Conservation (phyloP, 768 basidiomycete genomes). For the Agrocybe praecox region DNA sequence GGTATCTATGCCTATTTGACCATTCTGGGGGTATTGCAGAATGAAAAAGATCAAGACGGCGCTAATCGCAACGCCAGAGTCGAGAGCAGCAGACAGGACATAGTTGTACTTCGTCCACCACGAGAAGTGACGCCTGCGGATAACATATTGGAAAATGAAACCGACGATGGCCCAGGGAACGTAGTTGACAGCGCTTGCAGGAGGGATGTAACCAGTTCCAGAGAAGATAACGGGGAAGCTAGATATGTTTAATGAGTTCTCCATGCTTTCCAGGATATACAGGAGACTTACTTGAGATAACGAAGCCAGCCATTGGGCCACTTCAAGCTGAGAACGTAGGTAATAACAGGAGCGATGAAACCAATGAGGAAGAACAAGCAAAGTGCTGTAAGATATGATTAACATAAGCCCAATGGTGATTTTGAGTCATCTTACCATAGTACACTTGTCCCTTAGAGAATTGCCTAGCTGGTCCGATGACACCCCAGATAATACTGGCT, state of each 20-base stretch:
- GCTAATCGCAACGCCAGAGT: conserved; percentile 66
- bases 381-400: conserved; percentile 35
- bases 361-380: conserved; percentile 82
- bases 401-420: background rate
- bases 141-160: conserved; percentile 65
- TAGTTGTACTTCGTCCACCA: conserved; percentile 77
- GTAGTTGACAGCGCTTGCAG: conserved; percentile 69
- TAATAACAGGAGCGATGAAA: conserved; percentile 55
- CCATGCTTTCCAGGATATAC: background rate
- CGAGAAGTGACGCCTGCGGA: conserved; percentile 60
- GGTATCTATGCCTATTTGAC: conserved; percentile 54
- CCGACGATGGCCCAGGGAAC: conserved; percentile 68
- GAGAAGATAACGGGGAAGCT: conserved; percentile 62
- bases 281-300: conserved; percentile 59
- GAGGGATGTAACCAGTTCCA: conserved; percentile 63
- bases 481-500: conserved; percentile 81
- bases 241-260: background rate
- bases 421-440: conserved; percentile 33
- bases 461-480: conserved; percentile 74
- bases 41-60: conserved; percentile 58
- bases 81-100: conserved; percentile 72
- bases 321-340: conserved; percentile 54
- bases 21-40: conserved; percentile 67
- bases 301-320: conserved; percentile 66
- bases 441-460: conserved; percentile 71